phyloP scores from a whole-genome alignment of 1,284 basidiomycete species.

The Irpex lacteus region DNA sequence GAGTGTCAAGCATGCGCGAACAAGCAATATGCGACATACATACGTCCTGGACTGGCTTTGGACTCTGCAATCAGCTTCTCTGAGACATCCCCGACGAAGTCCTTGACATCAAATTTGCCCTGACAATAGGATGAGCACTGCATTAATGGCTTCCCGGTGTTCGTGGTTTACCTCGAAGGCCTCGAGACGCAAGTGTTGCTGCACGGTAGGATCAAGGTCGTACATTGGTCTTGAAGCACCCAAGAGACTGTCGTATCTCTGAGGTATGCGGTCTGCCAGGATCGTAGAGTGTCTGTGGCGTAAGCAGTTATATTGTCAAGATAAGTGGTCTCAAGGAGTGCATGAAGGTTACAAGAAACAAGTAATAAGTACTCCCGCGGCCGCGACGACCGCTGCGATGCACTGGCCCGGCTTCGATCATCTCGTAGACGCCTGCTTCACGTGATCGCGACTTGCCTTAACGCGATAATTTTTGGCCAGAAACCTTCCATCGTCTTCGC shows the following conservation, averaged over 20 bases:
- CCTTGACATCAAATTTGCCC: conserved; percentile 91
- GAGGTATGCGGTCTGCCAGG: too few relatives aligned
- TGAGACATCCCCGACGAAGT: conserved; percentile 83
- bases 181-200: conserved; percentile 27
- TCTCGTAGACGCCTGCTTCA: neutral
- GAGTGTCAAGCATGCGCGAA: conserved; percentile 1
- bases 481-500: too few relatives aligned
- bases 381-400: neutral
- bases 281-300: neutral
- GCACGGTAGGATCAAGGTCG: conserved; percentile 25
- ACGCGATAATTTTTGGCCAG: neutral
- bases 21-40: conserved; percentile 30
- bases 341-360: neutral
- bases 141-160: neutral
- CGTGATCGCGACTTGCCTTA: neutral
- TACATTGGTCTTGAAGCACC: neutral
- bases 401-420: neutral
- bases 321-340: neutral
- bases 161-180: conserved; percentile 27
- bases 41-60: conserved; percentile 80
- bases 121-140: conserved; percentile 27
- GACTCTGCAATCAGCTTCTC: conserved; percentile 86
- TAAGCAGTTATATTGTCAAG: neutral
- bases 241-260: too few relatives aligned
- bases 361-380: neutral